These are phyloP conservation scores for Carpinus fangiana DNA, from an alignment of 306 rosid genomes.

Conservation along the genomic window DNA sequence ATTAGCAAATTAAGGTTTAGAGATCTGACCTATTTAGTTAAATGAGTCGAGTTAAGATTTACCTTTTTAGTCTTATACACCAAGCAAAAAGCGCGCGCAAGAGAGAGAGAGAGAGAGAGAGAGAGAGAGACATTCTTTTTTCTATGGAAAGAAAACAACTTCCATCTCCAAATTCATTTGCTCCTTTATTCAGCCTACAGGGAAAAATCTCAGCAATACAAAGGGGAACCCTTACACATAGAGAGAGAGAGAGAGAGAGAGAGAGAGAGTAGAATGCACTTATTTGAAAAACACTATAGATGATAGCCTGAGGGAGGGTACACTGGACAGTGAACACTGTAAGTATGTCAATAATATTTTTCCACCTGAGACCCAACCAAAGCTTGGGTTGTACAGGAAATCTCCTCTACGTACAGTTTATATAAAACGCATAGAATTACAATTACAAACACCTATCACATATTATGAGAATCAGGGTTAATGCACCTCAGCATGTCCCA, in stretches of 20 bases:
- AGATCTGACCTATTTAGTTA: too few relatives aligned
- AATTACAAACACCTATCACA: conserved; percentile 25
- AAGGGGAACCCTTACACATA: not conserved
- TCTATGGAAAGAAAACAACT: not conserved
- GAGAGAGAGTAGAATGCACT: not conserved
- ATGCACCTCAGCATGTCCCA: conserved; percentile 58
- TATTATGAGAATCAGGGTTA: conserved; percentile 23
- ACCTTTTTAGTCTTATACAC: not conserved
- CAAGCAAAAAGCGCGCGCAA: not conserved
- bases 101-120: too few relatives aligned
- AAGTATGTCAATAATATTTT: conserved; percentile 24
- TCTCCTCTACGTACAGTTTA: conserved; percentile 35
- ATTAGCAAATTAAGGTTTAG: too few relatives aligned
- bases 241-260: not conserved
- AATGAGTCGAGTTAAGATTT: too few relatives aligned
- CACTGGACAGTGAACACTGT: conserved; percentile 17
- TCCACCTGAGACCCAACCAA: conserved; percentile 24
- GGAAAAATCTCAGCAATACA: not conserved
- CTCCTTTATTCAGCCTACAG: not conserved
- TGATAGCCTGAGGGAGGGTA: conserved; percentile 15
- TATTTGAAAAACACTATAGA: not conserved
- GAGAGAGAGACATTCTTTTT: not conserved
- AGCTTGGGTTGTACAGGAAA: conserved; percentile 33
- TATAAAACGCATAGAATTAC: conserved; percentile 28
- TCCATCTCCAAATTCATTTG: not conserved